These are phyloP conservation scores for Phytophthora colocasiae DNA, from an alignment of 352 stramenopile species.

Conservation along the genomic window DNA sequence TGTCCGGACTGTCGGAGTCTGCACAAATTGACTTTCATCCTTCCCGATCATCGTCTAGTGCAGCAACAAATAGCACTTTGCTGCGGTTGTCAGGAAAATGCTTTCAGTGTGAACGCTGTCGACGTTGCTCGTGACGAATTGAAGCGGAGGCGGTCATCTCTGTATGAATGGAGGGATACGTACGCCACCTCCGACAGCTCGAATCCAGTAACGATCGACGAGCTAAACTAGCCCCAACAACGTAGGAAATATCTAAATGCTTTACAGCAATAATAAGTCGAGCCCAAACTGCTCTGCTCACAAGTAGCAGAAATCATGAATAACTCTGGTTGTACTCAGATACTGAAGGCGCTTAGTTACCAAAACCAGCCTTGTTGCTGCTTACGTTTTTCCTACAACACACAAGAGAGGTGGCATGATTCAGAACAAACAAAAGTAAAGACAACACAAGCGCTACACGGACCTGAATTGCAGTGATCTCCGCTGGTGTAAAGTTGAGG, in stretches of 20 bases:
- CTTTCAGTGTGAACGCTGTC: conserved; percentile 30
- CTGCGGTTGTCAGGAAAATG: conserved; percentile 21
- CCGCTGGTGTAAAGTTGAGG: conserved; percentile 81
- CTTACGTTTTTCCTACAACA: conserved; percentile 57
- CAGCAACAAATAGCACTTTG: conserved; percentile 40
- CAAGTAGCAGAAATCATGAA: neutral
- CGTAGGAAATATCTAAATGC: conserved; percentile 6
- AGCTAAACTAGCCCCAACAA: conserved; percentile 34
- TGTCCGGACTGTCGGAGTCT: conserved; percentile 55
- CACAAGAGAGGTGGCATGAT: neutral
- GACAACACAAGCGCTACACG: neutral
- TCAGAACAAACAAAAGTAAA: neutral
- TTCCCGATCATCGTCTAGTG: conserved; percentile 37
- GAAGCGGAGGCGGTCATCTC: conserved; percentile 19
- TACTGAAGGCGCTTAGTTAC: conserved; percentile 39
- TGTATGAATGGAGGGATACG: conserved; percentile 43
- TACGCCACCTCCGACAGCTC: conserved; percentile 37
- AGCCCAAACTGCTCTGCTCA: conserved; percentile 4
- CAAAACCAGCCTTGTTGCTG: conserved; percentile 76
- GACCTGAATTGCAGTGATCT: conserved; percentile 71
- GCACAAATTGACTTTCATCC: conserved; percentile 45
- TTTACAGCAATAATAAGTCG: conserved; percentile 19
- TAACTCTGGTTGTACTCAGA: conserved; percentile 12
- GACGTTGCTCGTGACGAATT: conserved; percentile 41
- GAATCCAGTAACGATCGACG: conserved; percentile 26